Evolutionary conservation across 495 filamentous ascomycete species (phyloP).

Genomic region (Hamigera avellanea): DNA sequence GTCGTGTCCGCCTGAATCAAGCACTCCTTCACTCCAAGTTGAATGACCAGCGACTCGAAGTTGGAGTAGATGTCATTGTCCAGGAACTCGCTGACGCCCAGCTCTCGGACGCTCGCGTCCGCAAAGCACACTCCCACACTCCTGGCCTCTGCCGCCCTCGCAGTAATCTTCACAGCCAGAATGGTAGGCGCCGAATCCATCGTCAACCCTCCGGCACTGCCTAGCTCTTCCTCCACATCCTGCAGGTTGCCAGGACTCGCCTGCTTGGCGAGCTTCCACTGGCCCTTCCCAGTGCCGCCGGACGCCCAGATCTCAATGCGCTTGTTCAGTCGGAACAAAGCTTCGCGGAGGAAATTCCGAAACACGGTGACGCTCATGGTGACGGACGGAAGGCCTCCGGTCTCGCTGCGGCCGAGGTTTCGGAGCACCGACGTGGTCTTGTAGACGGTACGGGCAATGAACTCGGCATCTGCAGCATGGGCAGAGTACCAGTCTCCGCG

Average conservation of each 20-base stretch:
- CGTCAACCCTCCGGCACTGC: constrained; percentile 41
- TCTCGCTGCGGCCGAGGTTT: constrained; percentile 72
- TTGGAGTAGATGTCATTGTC: constrained; percentile 99
- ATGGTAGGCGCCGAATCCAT: constrained; percentile 89
- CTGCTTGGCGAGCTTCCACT: constrained; percentile 85
- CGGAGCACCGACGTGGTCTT: constrained; percentile 94
- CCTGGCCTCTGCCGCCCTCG: constrained; percentile 73
- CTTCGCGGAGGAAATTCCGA: constrained; percentile 90
- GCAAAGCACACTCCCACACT: constrained; percentile 95
- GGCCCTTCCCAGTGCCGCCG: constrained; percentile 50
- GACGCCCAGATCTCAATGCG: constrained; percentile 83
- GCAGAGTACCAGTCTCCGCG: constrained; percentile 92
- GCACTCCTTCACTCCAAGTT: constrained; percentile 91
- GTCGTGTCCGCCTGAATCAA: constrained; percentile 64
- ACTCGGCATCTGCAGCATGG: constrained; percentile 83
- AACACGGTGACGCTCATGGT: constrained; percentile 90
- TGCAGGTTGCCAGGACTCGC: constrained; percentile 94
- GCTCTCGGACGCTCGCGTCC: constrained; percentile 89
- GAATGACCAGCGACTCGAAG: constrained; percentile 92
- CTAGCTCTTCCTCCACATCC: constrained; percentile 93
- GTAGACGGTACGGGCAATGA: constrained; percentile 91
- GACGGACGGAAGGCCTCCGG: constrained; percentile 77
- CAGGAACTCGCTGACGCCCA: constrained; percentile 93
- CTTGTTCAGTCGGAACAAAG: constrained; percentile 81
- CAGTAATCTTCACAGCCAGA: constrained; percentile 81